Percentiles rank a stretch among this genome's conserved stretches.
Conservation (phyloP, 257 asterid genomes). For the Schizonepeta tenuifolia region DNA sequence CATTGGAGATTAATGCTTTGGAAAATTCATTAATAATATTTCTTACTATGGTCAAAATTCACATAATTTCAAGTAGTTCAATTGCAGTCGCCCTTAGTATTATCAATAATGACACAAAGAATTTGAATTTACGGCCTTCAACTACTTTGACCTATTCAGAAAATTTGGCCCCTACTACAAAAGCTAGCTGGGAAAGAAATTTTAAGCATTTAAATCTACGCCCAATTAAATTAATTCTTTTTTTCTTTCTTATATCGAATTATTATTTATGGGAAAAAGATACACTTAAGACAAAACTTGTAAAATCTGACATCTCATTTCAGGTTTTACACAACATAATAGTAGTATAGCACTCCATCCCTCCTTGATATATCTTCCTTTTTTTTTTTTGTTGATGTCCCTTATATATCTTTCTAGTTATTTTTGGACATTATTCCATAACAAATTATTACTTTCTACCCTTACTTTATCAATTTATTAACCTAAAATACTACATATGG, state of each 20-base stretch:
- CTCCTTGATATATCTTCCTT: no score
- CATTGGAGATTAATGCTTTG: neutral
- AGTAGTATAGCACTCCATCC: no score
- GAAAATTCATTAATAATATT: neutral
- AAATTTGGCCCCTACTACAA: constrained; percentile 17
- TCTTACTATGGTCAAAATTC: neutral
- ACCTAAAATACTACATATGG: no score
- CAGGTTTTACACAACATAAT: neutral
- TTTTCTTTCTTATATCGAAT: neutral
- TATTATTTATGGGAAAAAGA: neutral
- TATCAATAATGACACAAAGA: neutral
- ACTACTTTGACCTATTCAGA: constrained; percentile 22
- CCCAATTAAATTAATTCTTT: neutral
- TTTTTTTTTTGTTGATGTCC: no score
- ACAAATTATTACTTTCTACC: no score
- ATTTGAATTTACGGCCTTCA: constrained; percentile 16
- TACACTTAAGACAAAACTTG: neutral
- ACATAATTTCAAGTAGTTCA: neutral
- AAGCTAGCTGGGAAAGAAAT: constrained; percentile 17
- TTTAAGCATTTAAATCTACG: neutral
- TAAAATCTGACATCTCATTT: neutral
- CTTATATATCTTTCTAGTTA: no score
- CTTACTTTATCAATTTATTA: no score
- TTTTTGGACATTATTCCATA: no score
- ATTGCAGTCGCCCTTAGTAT: neutral